Evolutionary conservation across 2,329 filamentous ascomycete species (phyloP), one percentile per base, ranked within the genome.

Genomic region (Pleochaeta shiraiana): DNA sequence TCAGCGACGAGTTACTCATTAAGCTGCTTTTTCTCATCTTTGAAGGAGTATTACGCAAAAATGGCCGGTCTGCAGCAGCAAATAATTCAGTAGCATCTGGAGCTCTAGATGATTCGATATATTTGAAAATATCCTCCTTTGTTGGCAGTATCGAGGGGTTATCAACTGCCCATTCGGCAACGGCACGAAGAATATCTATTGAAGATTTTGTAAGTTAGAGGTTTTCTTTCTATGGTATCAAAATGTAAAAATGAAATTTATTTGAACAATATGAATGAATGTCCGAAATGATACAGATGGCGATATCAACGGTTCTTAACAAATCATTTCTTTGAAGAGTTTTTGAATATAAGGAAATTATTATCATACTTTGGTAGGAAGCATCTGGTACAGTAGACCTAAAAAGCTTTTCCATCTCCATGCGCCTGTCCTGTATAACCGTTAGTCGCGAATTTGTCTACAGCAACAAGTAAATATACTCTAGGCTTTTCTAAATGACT

Each of bases 101-200:
- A 21, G 28, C 55, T 34, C 37, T 34, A 9, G 55, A 33, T 60
- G n/a, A 21, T 37, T 60, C 30, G 9, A 60, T 16, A 34, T 33
- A 33, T 33, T 28, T 34, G 55, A 19, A 31, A 6, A 43, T 63
- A 30, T 45, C 34, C 26, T 63, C 60, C 24, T 45, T 37, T 7
- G 33, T 63, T 26, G 60, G 60, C 4, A 45, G 21, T 12, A 24
- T 28, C 24, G 60, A 63, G 14, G 60, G 19, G n/a, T 63, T 39
- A n/a, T 33, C 34, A 16, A 63, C 24, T 19, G 34, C 60, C 34
- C 60, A 43, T 28, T 63, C 60, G 30, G 60, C 60, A 7, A 63
- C 60, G 14, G 33, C 60, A 45, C 60, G 60, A 3, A 63, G 34
- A 30, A 63, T 63, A 45, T 63, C 60, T 63, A 63, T 63, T 26